Evolutionary conservation across 306 rosid genomes (phyloP).

Genomic region (Abrus precatorius): DNA sequence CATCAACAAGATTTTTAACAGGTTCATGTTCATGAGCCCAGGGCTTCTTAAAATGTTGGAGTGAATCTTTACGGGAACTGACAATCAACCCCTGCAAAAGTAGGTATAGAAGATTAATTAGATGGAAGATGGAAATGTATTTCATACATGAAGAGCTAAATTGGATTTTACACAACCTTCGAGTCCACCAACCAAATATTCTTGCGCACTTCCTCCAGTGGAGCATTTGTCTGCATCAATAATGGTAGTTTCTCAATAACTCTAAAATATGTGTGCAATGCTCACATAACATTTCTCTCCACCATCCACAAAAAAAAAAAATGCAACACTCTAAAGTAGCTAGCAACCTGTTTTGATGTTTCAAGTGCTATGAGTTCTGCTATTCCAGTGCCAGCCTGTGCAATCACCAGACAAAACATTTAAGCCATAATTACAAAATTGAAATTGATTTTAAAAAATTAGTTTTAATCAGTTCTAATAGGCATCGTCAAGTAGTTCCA

Average conservation of each 20-base stretch:
- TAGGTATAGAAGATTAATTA: conserved; percentile 39
- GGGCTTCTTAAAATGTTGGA: conserved; percentile 96
- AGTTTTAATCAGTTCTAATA: conserved; percentile 4
- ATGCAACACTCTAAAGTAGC: conserved; percentile 18
- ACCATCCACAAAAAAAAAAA: not conserved
- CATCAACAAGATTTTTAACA: conserved; percentile 68
- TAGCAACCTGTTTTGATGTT: conserved; percentile 85
- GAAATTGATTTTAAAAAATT: not conserved
- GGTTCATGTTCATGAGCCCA: conserved; percentile 98
- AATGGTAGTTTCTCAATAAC: conserved; percentile 46
- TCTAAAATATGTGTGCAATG: conserved; percentile 5
- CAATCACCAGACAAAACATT: conserved; percentile 46
- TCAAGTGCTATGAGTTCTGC: conserved; percentile 99
- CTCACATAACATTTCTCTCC: conserved; percentile 1
- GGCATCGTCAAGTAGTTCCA: not conserved
- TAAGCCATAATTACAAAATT: conserved; percentile 43
- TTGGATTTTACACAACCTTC: conserved; percentile 63
- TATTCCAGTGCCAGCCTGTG: conserved; percentile 98
- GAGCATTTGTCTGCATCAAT: conserved; percentile 80
- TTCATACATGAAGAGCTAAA: conserved; percentile 13
- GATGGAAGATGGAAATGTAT: conserved; percentile 36
- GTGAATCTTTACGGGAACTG: conserved; percentile 83
- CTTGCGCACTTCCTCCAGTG: conserved; percentile 92
- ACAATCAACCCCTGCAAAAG: conserved; percentile 84
- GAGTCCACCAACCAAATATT: conserved; percentile 96